phyloP scores from a whole-genome alignment of 2,329 filamentous ascomycete species.

The Colletotrichum sp. region DNA sequence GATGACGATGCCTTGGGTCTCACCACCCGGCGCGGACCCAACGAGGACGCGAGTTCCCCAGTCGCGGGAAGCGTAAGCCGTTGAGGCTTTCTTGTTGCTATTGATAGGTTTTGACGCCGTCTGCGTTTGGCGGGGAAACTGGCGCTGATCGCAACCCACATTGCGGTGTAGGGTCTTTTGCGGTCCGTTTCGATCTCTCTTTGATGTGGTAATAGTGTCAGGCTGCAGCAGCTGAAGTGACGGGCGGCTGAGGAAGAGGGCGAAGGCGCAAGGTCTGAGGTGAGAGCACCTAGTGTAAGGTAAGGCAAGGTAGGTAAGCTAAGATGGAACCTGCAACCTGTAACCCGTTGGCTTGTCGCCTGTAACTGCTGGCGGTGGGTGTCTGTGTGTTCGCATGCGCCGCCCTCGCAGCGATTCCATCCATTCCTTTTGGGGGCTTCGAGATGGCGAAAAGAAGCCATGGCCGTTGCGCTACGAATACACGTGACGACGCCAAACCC shows the following conservation, averaged over 20 bases:
- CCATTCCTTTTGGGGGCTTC: neutral
- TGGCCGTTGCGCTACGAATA: neutral
- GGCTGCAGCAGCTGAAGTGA: neutral
- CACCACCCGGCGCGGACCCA: neutral
- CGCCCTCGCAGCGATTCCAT: neutral
- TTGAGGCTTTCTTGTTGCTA: neutral
- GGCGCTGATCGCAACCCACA: neutral
- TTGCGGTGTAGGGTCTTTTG: neutral
- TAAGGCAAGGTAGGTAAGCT: neutral
- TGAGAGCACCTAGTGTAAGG: neutral
- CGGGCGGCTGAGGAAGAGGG: neutral
- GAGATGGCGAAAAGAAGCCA: neutral
- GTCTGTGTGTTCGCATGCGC: neutral
- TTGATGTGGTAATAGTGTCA: neutral
- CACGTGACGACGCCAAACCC: neutral
- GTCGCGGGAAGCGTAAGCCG: neutral
- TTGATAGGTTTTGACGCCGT: neutral
- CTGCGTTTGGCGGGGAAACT: neutral
- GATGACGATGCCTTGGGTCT: neutral
- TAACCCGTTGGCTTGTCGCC: neutral
- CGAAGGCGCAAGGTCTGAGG: neutral
- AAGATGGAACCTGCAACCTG: neutral
- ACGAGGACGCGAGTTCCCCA: neutral
- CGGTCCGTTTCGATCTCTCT: neutral
- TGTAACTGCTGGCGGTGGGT: neutral